phyloP scores from a whole-genome alignment of 2,329 filamentous ascomycete species.

The Aspergillus arachidicola region DNA sequence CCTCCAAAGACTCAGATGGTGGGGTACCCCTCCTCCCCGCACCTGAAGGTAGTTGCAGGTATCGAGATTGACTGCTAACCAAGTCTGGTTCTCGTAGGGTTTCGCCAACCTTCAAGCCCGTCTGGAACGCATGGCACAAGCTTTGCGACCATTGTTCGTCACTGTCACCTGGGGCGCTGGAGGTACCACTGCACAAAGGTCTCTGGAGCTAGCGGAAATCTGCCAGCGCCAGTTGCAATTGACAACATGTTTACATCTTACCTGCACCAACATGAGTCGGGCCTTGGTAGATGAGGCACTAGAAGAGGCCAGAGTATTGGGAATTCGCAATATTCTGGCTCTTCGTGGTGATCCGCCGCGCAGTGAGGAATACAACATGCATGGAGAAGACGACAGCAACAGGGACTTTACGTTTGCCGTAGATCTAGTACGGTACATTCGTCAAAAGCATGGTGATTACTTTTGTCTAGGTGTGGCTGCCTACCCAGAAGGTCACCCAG shows the following conservation, averaged over 20 bases:
- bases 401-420: slow-evolving; percentile 85
- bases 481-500: slow-evolving; percentile 93
- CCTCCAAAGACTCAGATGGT: slow-evolving; percentile 93
- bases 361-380: slow-evolving; percentile 80
- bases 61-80: slow-evolving; percentile 26
- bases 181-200: slow-evolving; percentile 87
- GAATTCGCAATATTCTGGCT: slow-evolving; percentile 91
- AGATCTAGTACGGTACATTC: slow-evolving; percentile 88
- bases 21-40: slow-evolving; percentile 34
- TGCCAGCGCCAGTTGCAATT: slow-evolving; percentile 90
- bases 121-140: slow-evolving; percentile 91
- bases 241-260: slow-evolving; percentile 93
- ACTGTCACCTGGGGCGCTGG: slow-evolving; percentile 98
- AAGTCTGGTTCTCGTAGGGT: slow-evolving; percentile 53
- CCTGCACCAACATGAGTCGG: slow-evolving; percentile 96
- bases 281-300: slow-evolving; percentile 83
- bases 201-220: slow-evolving; percentile 89
- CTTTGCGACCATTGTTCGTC: slow-evolving; percentile 88
- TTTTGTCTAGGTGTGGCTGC: slow-evolving; percentile 94
- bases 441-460: slow-evolving; percentile 82
- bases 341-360: slow-evolving; percentile 88
- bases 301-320: slow-evolving; percentile 85
- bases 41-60: slow-evolving; percentile 10
- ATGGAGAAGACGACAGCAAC: slow-evolving; percentile 62
- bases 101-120: slow-evolving; percentile 91